phyloP scores from a whole-genome alignment of 1,284 basidiomycete species.

The Fomes fomentarius region DNA sequence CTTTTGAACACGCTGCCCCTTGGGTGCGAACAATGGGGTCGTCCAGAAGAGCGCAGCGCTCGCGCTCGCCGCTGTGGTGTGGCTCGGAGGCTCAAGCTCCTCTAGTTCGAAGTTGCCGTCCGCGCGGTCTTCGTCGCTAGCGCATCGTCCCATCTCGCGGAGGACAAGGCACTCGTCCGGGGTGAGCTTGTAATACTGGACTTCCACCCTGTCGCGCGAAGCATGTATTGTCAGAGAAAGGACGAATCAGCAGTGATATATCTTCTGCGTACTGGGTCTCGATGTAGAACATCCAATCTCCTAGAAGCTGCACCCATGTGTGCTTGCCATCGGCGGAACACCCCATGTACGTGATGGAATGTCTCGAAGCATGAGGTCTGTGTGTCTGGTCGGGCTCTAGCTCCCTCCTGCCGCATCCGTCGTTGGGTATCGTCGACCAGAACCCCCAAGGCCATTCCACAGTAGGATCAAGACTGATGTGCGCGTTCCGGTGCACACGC shows the following conservation, averaged over 20 bases:
- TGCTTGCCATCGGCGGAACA: neutral
- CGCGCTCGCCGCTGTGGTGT: no score
- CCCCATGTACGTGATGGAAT: conserved; percentile 6
- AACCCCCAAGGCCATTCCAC: conserved; percentile 19
- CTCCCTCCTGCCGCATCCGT: neutral
- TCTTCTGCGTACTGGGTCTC: conserved; percentile 14
- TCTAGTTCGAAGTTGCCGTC: no score
- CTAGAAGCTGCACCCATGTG: conserved; percentile 13
- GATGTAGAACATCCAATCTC: conserved; percentile 6
- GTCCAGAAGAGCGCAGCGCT: no score
- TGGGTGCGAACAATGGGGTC: no score
- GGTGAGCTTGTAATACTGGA: conserved; percentile 11
- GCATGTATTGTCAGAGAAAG: no score
- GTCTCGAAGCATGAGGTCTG: neutral
- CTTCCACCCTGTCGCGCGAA: conserved; percentile 15
- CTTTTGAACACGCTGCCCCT: no score
- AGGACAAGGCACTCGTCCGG: conserved; percentile 13
- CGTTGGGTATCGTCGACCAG: conserved; percentile 12
- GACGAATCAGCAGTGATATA: no score
- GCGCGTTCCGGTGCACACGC: conserved; percentile 8
- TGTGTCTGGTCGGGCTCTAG: neutral
- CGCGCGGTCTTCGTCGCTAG: neutral
- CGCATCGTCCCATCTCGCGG: conserved; percentile 3
- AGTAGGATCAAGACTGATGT: conserved; percentile 4
- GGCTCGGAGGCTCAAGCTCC: neutral